These are phyloP conservation scores for Cucumis melo DNA, from an alignment of 306 rosid genomes.

Conservation along the genomic window DNA sequence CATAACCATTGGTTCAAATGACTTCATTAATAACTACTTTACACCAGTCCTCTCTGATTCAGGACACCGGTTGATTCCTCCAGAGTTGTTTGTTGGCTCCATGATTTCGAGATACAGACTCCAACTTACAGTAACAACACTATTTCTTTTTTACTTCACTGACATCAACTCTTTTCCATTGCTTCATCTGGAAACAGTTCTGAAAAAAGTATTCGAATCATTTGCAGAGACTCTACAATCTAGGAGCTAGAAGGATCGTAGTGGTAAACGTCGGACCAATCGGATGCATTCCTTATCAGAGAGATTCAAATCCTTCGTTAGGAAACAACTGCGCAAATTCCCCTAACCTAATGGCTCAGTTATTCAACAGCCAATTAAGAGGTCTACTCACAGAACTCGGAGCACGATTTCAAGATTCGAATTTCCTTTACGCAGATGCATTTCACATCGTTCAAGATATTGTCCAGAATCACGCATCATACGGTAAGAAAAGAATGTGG, in stretches of 20 bases:
- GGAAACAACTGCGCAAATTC: slow-evolving; percentile 33
- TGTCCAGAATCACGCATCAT: slow-evolving; percentile 24
- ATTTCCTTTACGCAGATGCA: slow-evolving; percentile 53
- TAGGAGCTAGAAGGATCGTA: slow-evolving; percentile 54
- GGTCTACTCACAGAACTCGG: slow-evolving; percentile 31
- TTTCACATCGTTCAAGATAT: slow-evolving; percentile 43
- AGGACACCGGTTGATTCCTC: slow-evolving; percentile 13
- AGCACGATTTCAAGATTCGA: slow-evolving; percentile 22
- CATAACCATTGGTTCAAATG: slow-evolving; percentile 54
- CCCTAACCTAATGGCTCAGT: slow-evolving; percentile 36
- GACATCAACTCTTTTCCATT: not conserved
- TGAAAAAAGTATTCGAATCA: not conserved
- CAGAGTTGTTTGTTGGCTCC: slow-evolving; percentile 29
- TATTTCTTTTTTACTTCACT: not conserved
- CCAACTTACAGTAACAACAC: slow-evolving; percentile 37
- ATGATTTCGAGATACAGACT: slow-evolving; percentile 38
- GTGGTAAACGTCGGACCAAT: slow-evolving; percentile 67
- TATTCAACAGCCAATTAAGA: slow-evolving; percentile 36
- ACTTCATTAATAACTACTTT: slow-evolving; percentile 56
- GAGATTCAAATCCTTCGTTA: slow-evolving; percentile 38
- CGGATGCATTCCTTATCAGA: slow-evolving; percentile 62
- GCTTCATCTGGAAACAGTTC: not conserved
- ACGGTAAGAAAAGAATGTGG: slow-evolving; percentile 18
- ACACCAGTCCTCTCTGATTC: slow-evolving; percentile 18
- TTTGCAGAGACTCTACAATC: slow-evolving; percentile 42